Conservation (phyloP, 805 yeast species). For the Myxozyma melibiosi region DNA sequence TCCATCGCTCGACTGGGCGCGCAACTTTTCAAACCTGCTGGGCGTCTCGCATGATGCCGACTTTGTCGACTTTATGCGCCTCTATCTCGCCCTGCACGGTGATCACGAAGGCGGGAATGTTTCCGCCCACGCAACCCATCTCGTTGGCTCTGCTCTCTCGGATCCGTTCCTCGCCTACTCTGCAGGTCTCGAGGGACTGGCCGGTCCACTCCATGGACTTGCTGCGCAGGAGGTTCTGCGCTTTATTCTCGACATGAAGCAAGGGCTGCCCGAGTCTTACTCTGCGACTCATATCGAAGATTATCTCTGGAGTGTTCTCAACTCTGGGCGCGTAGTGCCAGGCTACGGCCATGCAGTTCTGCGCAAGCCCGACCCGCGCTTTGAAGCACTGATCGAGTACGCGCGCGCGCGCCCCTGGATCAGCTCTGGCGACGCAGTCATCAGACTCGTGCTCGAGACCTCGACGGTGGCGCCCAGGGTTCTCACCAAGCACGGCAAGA, state of each 20-base stretch:
- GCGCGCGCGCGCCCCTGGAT: constrained; percentile 57
- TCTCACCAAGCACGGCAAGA: constrained; percentile 75
- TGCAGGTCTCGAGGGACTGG: constrained; percentile 80
- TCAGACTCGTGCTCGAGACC: constrained; percentile 65
- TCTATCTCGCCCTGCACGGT: constrained; percentile 73
- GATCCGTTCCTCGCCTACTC: constrained; percentile 75
- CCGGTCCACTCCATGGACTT: constrained; percentile 84
- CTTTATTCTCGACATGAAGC: constrained; percentile 66
- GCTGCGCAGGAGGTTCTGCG: constrained; percentile 85
- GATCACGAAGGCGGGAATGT: constrained; percentile 88
- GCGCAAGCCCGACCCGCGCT: constrained; percentile 81
- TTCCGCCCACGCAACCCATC: constrained; percentile 78
- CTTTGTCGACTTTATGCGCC: constrained; percentile 70
- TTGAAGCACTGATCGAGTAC: constrained; percentile 70
- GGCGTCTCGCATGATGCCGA: constrained; percentile 54
- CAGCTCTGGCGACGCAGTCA: constrained; percentile 58
- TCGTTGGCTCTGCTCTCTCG: constrained; percentile 79
- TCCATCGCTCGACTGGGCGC: constrained; percentile 65
- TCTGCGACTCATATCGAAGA: constrained; percentile 59
- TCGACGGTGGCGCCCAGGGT: constrained; percentile 76
- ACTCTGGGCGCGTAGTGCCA: constrained; percentile 77
- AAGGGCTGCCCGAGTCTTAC: constrained; percentile 39
- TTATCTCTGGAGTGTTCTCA: constrained; percentile 70
- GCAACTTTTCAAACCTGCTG: constrained; percentile 65
- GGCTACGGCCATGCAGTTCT: constrained; percentile 89